Evolutionary conservation across 2,329 filamentous ascomycete genomes (phyloP), one percentile per base, ranked within the genome.

Genomic region (Zymoseptoria pseudotritici): DNA sequence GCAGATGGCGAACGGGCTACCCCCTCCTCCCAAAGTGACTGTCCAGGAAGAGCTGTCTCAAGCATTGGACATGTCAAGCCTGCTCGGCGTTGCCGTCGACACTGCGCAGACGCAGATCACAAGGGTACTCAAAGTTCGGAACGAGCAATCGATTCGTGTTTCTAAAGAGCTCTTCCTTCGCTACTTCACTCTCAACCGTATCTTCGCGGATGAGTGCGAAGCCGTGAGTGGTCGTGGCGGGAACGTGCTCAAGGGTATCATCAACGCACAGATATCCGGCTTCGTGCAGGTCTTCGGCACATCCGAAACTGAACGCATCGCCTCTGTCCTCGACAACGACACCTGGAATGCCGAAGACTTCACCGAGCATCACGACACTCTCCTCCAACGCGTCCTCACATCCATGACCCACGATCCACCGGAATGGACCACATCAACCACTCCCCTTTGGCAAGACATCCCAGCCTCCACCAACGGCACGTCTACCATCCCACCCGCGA

Each of bases 181-280:
- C 46, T 94, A 94, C 73, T 92, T 93, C 67, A 90, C 84, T 1
- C 80, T 95, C 36, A 94, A 93, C 68, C 79, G 91, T 7, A 83
- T 91, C 58, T 94, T 95, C 73, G 88, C 89, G 53, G 91, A 91
- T 62, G 90, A 95, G 72, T 94, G 90, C 69, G 90, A 95, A 73
- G 87, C 89, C 17, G 86, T 94, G 20, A 93, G 89, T 21, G 90
- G 90, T 0, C 83, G 89, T 59, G 89, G 89, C 61, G 89, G 90
- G 8, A 87, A 86, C 2, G 80, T 86, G 1, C 77, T 95, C 5
- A 93, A 93, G 75, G 89, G 83, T 19, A 83, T 91, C 31, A 88
- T 95, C 61, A 92, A 93, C 66, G 82, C 81, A 29, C 90, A 95
- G 65, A 93, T 95, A 72, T 88, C 85, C 67, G 88, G 90, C 13